phyloP scores from a whole-genome alignment of 2,329 filamentous ascomycete genomes.

The Penicillium nordicum region DNA sequence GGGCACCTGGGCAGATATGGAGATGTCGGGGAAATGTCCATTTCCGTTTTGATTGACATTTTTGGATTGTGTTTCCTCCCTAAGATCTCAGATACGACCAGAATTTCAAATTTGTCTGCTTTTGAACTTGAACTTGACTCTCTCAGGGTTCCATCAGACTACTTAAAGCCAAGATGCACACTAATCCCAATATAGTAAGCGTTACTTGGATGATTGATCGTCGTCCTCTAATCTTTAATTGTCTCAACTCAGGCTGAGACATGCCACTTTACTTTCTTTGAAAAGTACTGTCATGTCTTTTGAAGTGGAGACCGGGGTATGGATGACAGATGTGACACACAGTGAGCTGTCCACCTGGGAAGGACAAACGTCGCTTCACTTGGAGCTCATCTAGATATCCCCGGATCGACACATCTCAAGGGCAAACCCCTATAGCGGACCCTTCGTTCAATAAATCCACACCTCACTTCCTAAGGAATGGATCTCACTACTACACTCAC shows the following conservation, averaged over 20 bases:
- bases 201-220: conserved; percentile 12
- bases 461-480: background rate
- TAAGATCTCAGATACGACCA: background rate
- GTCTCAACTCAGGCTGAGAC: conserved; percentile 15
- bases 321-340: conserved; percentile 7
- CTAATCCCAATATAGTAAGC: conserved; percentile 15
- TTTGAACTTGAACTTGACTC: background rate
- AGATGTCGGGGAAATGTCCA: background rate
- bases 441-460: background rate
- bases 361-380: background rate
- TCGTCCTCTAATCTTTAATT: conserved; percentile 3
- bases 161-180: conserved; percentile 5
- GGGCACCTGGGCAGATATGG: background rate
- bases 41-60: background rate
- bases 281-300: conserved; percentile 3
- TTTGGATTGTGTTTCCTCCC: background rate
- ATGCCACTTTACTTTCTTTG: conserved; percentile 10
- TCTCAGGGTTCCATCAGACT: background rate
- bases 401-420: conserved; percentile 16
- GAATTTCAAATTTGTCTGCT: background rate
- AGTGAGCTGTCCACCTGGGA: background rate
- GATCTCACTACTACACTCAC: background rate
- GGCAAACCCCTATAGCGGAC: conserved; percentile 6
- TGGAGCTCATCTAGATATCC: conserved; percentile 7
- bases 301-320: conserved; percentile 7